These are phyloP conservation scores for Yamadazyma jaroonii DNA, from an alignment of 1,139 yeast genomes.

Conservation along the genomic window DNA sequence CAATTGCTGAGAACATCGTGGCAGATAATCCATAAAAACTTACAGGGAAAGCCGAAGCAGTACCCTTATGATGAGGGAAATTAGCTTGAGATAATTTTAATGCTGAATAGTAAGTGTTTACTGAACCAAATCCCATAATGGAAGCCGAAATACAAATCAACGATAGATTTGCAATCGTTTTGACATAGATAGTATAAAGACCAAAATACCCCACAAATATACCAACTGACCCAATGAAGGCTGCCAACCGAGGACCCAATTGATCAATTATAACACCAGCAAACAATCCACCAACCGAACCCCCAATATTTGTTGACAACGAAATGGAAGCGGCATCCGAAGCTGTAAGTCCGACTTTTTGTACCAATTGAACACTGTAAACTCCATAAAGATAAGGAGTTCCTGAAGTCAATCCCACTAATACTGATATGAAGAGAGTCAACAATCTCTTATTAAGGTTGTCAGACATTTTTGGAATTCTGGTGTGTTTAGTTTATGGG, in stretches of 20 bases:
- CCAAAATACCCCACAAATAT: conserved; percentile 43
- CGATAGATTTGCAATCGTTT: conserved; percentile 20
- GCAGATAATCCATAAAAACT: conserved; percentile 55
- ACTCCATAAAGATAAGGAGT: conserved; percentile 73
- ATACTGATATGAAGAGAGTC: conserved; percentile 21
- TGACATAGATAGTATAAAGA: conserved; percentile 29
- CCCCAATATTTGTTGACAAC: conserved; percentile 58
- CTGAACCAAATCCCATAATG: conserved; percentile 61
- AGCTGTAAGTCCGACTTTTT: conserved; percentile 54
- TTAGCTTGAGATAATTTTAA: conserved; percentile 68
- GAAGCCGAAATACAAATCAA: conserved; percentile 39
- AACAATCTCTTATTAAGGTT: conserved; percentile 10
- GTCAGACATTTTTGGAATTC: background rate
- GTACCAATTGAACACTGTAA: conserved; percentile 67
- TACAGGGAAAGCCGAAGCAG: conserved; percentile 65
- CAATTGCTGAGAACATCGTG: conserved; percentile 40
- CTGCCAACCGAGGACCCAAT: conserved; percentile 53
- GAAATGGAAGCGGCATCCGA: conserved; percentile 64
- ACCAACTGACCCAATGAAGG: conserved; percentile 51
- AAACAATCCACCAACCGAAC: conserved; percentile 65
- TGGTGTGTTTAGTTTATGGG: background rate
- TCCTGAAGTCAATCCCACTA: conserved; percentile 51
- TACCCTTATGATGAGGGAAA: conserved; percentile 67
- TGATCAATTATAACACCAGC: conserved; percentile 67
- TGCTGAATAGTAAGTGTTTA: conserved; percentile 61